Conservation (phyloP, 1,284 basidiomycete species). For the Rhodotorula sp. region DNA sequence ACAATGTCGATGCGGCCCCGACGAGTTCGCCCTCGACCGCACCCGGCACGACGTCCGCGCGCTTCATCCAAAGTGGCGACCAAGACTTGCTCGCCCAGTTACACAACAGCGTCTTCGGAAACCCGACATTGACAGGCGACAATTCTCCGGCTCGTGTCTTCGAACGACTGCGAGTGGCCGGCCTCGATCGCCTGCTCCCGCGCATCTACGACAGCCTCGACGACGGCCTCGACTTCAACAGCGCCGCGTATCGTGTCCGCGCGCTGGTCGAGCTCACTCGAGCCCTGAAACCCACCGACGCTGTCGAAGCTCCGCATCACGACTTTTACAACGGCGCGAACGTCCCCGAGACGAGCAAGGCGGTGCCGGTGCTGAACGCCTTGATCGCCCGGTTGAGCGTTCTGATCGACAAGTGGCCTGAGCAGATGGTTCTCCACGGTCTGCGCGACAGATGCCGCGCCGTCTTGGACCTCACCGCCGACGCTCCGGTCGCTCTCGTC, state of each 20-base stretch:
- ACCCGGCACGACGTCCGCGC: neutral
- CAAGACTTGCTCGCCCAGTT: constrained; percentile 28
- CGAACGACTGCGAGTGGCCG: constrained; percentile 17
- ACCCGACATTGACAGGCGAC: neutral
- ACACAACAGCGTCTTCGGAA: constrained; percentile 28
- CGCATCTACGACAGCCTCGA: constrained; percentile 30
- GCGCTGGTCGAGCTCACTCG: constrained; percentile 35
- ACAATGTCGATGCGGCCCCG: constrained; percentile 42
- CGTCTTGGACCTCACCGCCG: constrained; percentile 64
- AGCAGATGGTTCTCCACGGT: constrained; percentile 90
- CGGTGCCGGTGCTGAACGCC: constrained; percentile 56
- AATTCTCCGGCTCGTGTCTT: constrained; percentile 1
- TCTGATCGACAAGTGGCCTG: constrained; percentile 83
- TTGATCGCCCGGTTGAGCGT: constrained; percentile 59
- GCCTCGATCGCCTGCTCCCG: constrained; percentile 28
- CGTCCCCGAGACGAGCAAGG: constrained; percentile 65
- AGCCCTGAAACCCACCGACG: constrained; percentile 13
- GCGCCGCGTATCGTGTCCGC: constrained; percentile 29
- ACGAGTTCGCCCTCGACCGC: constrained; percentile 26
- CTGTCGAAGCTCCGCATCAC: constrained; percentile 48
- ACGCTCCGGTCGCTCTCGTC: constrained; percentile 76
- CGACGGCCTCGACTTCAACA: constrained; percentile 32
- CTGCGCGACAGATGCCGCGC: constrained; percentile 71
- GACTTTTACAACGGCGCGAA: constrained; percentile 82
- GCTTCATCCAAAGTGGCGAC: constrained; percentile 32